Percentiles rank a stretch among this genome's conserved stretches.
These are phyloP conservation scores for Neocatenulostroma microsporum DNA, from an alignment of 2,329 filamentous ascomycete genomes.

Conservation along the genomic window DNA sequence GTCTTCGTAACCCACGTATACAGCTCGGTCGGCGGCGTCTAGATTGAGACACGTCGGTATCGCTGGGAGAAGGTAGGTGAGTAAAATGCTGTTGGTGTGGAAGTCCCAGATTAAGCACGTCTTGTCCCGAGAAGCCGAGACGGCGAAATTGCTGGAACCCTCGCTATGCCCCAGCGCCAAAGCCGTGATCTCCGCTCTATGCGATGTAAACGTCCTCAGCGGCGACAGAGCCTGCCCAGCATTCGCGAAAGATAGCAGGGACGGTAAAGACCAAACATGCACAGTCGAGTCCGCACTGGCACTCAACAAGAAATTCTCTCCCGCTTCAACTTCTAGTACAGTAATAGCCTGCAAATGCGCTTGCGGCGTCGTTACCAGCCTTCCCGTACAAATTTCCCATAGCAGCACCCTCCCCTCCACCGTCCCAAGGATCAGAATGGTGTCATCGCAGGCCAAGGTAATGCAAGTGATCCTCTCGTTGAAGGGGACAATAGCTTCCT, in stretches of 20 bases:
- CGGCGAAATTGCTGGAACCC: constrained; percentile 69
- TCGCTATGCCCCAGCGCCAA: constrained; percentile 57
- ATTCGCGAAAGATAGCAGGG: constrained; percentile 58
- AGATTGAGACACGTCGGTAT: constrained; percentile 64
- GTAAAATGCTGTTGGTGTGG: constrained; percentile 63
- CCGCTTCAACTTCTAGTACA: constrained; percentile 61
- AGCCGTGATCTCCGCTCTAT: constrained; percentile 63
- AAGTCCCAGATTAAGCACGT: constrained; percentile 93
- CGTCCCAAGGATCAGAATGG: constrained; percentile 70
- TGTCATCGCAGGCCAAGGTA: constrained; percentile 58
- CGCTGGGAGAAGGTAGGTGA: constrained; percentile 74
- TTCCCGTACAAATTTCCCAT: constrained; percentile 81
- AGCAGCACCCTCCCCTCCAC: constrained; percentile 76
- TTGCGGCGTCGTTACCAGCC: constrained; percentile 66
- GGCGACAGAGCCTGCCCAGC: constrained; percentile 55
- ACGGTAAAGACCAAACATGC: constrained; percentile 80
- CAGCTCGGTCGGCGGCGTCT: constrained; percentile 74
- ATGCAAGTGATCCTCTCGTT: constrained; percentile 77
- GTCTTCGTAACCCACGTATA: constrained; percentile 74
- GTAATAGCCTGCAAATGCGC: constrained; percentile 76
- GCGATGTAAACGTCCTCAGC: constrained; percentile 67
- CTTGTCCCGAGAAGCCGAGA: constrained; percentile 78
- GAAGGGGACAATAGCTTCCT: constrained; percentile 83
- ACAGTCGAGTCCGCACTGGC: constrained; percentile 82
- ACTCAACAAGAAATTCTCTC: constrained; percentile 65